Conservation (phyloP, 306 rosid species). For the Castanopsis chinensis region DNA sequence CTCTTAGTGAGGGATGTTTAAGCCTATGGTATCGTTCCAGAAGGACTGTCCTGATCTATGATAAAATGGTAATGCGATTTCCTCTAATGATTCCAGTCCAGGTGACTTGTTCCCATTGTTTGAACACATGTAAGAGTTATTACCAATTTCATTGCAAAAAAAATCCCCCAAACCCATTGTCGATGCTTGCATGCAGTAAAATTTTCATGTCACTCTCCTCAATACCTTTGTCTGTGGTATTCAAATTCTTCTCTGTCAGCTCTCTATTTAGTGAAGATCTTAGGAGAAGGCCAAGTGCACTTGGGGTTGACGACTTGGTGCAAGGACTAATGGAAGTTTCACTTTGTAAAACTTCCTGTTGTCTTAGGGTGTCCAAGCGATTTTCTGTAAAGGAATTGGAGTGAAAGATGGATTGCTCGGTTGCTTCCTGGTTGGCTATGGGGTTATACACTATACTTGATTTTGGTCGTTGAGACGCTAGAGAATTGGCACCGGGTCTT, state of each 20-base stretch:
- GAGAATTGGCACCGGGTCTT: slow-evolving; percentile 35
- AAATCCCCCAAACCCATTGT: slow-evolving; percentile 26
- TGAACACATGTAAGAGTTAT: slow-evolving; percentile 18
- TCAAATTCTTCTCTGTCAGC: slow-evolving; percentile 54
- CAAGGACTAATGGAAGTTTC: slow-evolving; percentile 36
- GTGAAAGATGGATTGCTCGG: slow-evolving; percentile 24
- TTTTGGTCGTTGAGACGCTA: slow-evolving; percentile 37
- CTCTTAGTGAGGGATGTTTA: slow-evolving; percentile 32
- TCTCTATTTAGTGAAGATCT: slow-evolving; percentile 72
- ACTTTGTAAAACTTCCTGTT: slow-evolving; percentile 21
- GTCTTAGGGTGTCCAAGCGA: slow-evolving; percentile 27
- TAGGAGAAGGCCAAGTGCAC: slow-evolving; percentile 76
- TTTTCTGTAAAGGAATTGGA: slow-evolving; percentile 29
- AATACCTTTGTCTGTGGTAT: slow-evolving; percentile 22
- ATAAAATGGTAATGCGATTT: slow-evolving; percentile 34
- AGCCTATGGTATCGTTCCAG: slow-evolving; percentile 33
- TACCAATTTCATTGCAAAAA: slow-evolving; percentile 25
- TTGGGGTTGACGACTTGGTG: slow-evolving; percentile 53
- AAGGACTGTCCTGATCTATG: slow-evolving; percentile 27
- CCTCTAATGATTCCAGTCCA: slow-evolving; percentile 43
- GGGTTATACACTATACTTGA: slow-evolving; percentile 16
- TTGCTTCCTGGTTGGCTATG: slow-evolving; percentile 16
- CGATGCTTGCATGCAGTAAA: slow-evolving; percentile 13
- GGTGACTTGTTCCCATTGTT: slow-evolving; percentile 30
- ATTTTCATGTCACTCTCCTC: slow-evolving; percentile 38